Evolutionary conservation across 768 basidiomycete genomes (phyloP).

Genomic region (Suillus occidentalis): DNA sequence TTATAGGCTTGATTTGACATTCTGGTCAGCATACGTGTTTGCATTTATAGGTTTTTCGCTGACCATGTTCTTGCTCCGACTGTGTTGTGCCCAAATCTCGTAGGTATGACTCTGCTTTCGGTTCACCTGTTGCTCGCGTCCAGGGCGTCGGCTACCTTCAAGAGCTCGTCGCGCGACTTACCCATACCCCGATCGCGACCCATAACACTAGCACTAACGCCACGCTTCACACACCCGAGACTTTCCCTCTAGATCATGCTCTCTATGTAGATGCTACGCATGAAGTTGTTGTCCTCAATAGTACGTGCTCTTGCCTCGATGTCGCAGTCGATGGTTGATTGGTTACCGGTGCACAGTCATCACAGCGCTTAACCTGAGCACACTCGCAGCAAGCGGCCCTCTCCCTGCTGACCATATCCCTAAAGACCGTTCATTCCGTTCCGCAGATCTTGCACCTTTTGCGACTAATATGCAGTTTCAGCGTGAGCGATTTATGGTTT

Average conservation of each 20-base stretch:
- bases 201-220: slow-evolving; percentile 86
- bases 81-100: slow-evolving; percentile 5
- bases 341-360: slow-evolving; percentile 48
- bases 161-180: slow-evolving; percentile 81
- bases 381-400: slow-evolving; percentile 70
- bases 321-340: background rate
- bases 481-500: slow-evolving; percentile 44
- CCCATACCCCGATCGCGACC: slow-evolving; percentile 64
- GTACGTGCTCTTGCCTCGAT: slow-evolving; percentile 38
- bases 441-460: slow-evolving; percentile 81
- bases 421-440: slow-evolving; percentile 52
- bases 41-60: background rate
- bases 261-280: slow-evolving; percentile 79
- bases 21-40: slow-evolving; percentile 43
- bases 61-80: slow-evolving; percentile 5
- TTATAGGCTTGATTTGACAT: slow-evolving; percentile 59
- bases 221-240: slow-evolving; percentile 68
- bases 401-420: slow-evolving; percentile 75
- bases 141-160: slow-evolving; percentile 81
- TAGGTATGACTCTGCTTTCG: slow-evolving; percentile 73
- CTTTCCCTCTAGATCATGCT: slow-evolving; percentile 69
- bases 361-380: slow-evolving; percentile 82
- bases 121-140: slow-evolving; percentile 74
- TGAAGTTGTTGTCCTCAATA: slow-evolving; percentile 46
- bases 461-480: slow-evolving; percentile 90